phyloP scores from a whole-genome alignment of 164 flowering plant species.

The Vitis vinifera region DNA sequence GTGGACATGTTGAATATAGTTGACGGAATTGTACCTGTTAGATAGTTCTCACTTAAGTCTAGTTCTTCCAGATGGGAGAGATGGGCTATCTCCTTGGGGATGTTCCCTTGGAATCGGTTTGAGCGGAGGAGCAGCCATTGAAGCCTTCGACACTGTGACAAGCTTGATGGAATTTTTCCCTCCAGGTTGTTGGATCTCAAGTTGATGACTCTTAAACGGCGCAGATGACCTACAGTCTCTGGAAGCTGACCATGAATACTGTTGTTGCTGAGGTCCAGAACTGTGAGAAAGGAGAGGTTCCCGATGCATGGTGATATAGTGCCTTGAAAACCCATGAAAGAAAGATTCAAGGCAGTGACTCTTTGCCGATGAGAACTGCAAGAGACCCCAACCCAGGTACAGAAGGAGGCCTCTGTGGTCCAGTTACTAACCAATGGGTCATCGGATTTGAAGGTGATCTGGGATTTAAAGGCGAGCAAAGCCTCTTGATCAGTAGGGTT shows the following conservation, averaged over 20 bases:
- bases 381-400: conserved; percentile 22
- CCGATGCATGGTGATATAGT: conserved; percentile 16
- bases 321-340: conserved; percentile 11
- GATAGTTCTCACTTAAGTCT: background rate
- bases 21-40: background rate
- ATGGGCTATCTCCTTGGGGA: background rate
- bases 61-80: background rate
- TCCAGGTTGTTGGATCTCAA: background rate
- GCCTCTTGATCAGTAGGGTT: background rate
- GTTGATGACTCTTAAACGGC: conserved; percentile 4
- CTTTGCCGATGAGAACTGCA: conserved; percentile 15
- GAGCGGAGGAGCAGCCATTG: background rate
- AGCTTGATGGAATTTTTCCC: background rate
- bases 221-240: conserved; percentile 5
- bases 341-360: conserved; percentile 19
- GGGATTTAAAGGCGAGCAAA: conserved; percentile 1
- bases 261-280: conserved; percentile 15
- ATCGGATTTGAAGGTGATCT: background rate
- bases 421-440: conserved; percentile 9
- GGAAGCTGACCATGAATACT: conserved; percentile 14
- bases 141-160: background rate
- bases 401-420: conserved; percentile 21
- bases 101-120: background rate
- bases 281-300: conserved; percentile 21
- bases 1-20: background rate